Evolutionary conservation across 305 asterid species (phyloP).

Genomic region (Fraxinus ornus): DNA sequence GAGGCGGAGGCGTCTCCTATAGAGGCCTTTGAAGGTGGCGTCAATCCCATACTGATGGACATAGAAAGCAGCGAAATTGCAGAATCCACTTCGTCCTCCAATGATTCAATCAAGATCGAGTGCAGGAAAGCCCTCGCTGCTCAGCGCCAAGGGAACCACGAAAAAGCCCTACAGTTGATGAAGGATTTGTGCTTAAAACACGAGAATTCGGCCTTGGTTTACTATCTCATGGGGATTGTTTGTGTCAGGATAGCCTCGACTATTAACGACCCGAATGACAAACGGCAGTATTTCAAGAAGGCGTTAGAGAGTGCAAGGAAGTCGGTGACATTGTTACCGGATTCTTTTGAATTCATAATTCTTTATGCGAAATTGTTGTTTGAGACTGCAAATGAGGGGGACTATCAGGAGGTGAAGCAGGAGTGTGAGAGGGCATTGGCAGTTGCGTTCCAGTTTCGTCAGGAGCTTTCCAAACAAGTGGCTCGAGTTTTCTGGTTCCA

Average conservation of each 20-base stretch:
- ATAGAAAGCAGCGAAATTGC: background rate
- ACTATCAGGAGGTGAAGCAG: background rate
- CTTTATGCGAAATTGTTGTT: conserved; percentile 76
- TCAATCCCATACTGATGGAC: background rate
- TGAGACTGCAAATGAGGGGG: conserved; percentile 49
- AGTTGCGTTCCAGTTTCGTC: conserved; percentile 61
- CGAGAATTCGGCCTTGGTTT: conserved; percentile 54
- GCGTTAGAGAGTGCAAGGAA: conserved; percentile 73
- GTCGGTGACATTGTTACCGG: conserved; percentile 60
- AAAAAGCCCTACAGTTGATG: conserved; percentile 71
- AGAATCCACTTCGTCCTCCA: conserved; percentile 17
- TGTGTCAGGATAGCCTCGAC: conserved; percentile 62
- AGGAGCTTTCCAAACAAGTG: conserved; percentile 49
- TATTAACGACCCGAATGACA: conserved; percentile 59
- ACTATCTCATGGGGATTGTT: conserved; percentile 76
- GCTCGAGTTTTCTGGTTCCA: conserved; percentile 60
- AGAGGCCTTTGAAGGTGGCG: background rate
- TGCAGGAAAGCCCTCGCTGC: conserved; percentile 71
- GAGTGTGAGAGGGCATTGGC: background rate
- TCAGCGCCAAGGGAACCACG: conserved; percentile 71
- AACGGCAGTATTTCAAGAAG: conserved; percentile 63
- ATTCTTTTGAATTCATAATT: conserved; percentile 72
- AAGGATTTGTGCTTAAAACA: conserved; percentile 70
- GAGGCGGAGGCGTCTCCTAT: background rate
- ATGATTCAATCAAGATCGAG: conserved; percentile 47